Evolutionary conservation across 306 rosid species (phyloP).

Genomic region (Vicia sativa): DNA sequence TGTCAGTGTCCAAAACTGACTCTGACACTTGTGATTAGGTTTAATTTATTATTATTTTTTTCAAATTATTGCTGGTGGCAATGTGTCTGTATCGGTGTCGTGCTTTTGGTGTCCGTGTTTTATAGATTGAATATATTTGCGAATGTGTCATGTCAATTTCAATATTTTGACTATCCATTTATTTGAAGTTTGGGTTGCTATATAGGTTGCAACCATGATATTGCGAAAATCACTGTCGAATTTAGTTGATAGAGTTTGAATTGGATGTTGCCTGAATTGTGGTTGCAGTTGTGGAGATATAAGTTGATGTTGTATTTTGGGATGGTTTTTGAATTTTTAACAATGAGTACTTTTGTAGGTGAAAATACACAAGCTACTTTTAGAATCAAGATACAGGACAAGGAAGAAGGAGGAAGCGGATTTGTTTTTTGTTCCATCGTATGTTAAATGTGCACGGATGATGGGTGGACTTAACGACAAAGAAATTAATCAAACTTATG

Average conservation of each 20-base stretch:
- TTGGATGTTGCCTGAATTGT: not conserved
- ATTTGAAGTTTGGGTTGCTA: not conserved
- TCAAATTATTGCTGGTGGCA: no score
- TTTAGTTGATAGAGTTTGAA: not conserved
- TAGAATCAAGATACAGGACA: conserved; percentile 65
- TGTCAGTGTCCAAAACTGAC: not conserved
- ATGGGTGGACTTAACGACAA: conserved; percentile 88
- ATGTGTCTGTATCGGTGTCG: no score
- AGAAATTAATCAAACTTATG: conserved; percentile 72
- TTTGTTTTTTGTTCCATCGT: conserved; percentile 87
- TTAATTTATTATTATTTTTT: no score
- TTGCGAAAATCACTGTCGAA: not conserved
- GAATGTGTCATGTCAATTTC: no score
- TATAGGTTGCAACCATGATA: not conserved
- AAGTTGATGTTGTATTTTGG: not conserved
- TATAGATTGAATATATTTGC: no score
- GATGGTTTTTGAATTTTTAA: not conserved
- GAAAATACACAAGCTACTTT: conserved; percentile 83
- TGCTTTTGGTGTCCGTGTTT: no score
- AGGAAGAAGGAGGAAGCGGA: conserved; percentile 85
- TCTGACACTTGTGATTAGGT: not conserved
- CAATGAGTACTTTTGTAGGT: conserved; percentile 54
- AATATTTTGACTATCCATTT: no score
- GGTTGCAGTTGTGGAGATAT: not conserved
- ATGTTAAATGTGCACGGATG: conserved; percentile 88